Evolutionary conservation across 2,329 filamentous ascomycete genomes (phyloP), one percentile per base, ranked within the genome.

Genomic region (Chalaropsis thielavioides): DNA sequence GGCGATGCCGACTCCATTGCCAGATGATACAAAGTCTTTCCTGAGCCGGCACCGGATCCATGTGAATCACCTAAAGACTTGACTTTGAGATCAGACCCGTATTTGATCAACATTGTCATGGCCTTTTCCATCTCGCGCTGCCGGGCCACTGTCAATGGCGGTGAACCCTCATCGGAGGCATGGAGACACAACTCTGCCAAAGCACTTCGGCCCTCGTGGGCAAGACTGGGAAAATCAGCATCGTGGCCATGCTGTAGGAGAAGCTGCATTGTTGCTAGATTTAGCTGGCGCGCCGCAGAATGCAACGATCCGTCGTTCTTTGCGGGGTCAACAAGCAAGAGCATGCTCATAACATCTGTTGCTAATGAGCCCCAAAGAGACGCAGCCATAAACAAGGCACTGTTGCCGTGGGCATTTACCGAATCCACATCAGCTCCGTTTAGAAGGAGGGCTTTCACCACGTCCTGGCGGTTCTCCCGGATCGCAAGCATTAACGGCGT

Each of bases 221-320:
- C 74, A 2, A 81, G 78, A 63, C 82, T 86, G 0, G 85, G 84
- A 64, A 86, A 87, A 70, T 87, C 84, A 0, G 83, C 77, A 17
- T 86, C 81, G 67, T 88, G 85, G 1, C 80, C 81, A 67, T 81
- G 75, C 58, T 84, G 75, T 4, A 87, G 73, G 1, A 89, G 75
- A 1, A 83, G 75, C 61, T 78, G 76, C 67, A 86, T 80, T 1
- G 80, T 80, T 13, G 79, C 73, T 0, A 84, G 68, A 68, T 86
- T 83, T 22, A 88, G 75, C 59, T 81, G 78, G 13, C 82, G 76
- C 0, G 84, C 81, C 2, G 84, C 83, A 67, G 86, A 84, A 69
- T 88, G 85, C 2, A 89, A 75, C 1, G 83, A 87, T 0, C 85
- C 84, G 67, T 89, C 85, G 66, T 88, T 83, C 51, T 76, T 78